Evolutionary conservation across 768 basidiomycete species (phyloP), one percentile per base, ranked within the genome.

Genomic region (Coprinopsis cinerea): DNA sequence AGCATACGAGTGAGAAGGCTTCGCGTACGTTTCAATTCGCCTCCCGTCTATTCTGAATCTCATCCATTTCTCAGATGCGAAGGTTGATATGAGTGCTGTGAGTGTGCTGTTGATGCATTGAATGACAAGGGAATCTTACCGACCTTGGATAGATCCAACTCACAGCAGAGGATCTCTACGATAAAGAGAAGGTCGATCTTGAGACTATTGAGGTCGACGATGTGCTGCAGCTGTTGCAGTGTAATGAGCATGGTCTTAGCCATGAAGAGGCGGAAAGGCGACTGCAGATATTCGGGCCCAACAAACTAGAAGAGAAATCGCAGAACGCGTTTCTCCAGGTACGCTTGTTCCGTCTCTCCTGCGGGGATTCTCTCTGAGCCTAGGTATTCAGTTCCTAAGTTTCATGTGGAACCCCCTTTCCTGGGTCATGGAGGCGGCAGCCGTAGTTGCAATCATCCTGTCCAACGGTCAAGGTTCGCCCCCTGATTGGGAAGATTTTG

Each of bases 371-470:
- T 44, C 39, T 53, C 47, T 51, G 11, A 35, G 43, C 18, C 35
- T 48, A 24, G 20, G 14, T 1, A 40, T 27, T 40, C 36, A 90
- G 88, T 92, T 94, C 69, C 72, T 92, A 58, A 83, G 84, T 65
- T 98, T 98, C 80, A 98, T 97, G 95, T 98, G 95, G 95, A 98
- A 98, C 73, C 95, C 95, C 37, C 76, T 98, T 11, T 98, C 95
- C 27, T 98, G 95, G 95, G 95, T 98, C 69, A 98, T 98, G 95
- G 95, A 98, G 69, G 92, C 86, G 54, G 93, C 93, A 32, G 89
- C 91, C 6, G 76, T 92, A 25, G 92, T 93, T 57, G 94, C 95
- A 42, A 98, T 98, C 66, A 92, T 81, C 35, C 81, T 98, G 25
- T 96, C 95, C 49, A 98, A 98, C 68, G 95, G 95, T 68, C 83